Conservation (phyloP, 306 rosid genomes). For the Corylus heterophylla region DNA sequence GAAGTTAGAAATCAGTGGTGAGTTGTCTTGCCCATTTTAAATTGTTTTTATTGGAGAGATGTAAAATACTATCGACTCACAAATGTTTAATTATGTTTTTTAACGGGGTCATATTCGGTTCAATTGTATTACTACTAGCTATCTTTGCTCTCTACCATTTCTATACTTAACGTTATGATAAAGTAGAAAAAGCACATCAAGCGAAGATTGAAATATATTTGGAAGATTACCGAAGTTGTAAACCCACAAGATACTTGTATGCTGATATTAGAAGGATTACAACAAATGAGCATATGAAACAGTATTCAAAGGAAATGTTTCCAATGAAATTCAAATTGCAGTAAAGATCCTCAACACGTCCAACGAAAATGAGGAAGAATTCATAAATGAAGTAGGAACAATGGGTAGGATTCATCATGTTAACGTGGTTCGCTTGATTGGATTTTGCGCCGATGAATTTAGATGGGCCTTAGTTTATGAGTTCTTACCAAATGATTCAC, state of each 20-base stretch:
- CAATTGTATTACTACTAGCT: constrained; percentile 4
- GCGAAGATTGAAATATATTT: constrained; percentile 23
- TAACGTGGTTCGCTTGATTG: constrained; percentile 37
- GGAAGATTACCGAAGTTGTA: constrained; percentile 30
- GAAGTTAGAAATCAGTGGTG: too few relatives aligned
- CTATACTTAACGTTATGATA: not conserved
- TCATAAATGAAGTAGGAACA: constrained; percentile 44
- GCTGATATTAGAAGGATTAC: constrained; percentile 37
- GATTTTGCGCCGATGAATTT: constrained; percentile 36
- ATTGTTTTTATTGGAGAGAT: too few relatives aligned
- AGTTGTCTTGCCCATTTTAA: too few relatives aligned
- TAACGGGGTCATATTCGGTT: constrained; percentile 22
- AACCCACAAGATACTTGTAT: constrained; percentile 33
- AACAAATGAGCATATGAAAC: constrained; percentile 30
- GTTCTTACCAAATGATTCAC: constrained; percentile 32
- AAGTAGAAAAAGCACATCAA: constrained; percentile 18
- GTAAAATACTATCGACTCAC: too few relatives aligned
- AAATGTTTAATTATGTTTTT: not conserved
- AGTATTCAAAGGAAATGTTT: constrained; percentile 32
- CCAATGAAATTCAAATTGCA: constrained; percentile 24
- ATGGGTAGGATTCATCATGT: constrained; percentile 41
- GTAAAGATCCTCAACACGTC: constrained; percentile 29
- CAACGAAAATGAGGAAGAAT: constrained; percentile 35
- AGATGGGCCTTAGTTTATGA: constrained; percentile 34
- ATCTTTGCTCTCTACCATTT: not conserved